A percentile compares a stretch with the other conserved stretches of the same genome.
These are phyloP conservation scores for Fraxinus sp. DNA, from an alignment of 305 asterid genomes.

Conservation along the genomic window DNA sequence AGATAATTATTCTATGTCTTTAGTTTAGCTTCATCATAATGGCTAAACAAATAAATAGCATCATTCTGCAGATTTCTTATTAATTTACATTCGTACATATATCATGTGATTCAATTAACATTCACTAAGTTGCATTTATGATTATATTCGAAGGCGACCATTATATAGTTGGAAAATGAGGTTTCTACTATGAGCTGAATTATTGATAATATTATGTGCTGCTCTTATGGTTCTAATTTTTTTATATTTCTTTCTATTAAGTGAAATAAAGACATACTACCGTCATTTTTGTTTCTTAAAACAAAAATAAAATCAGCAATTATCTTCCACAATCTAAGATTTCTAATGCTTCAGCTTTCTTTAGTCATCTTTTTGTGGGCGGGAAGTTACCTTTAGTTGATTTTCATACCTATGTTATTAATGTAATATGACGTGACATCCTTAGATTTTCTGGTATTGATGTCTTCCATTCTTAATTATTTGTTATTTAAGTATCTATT, in stretches of 20 bases:
- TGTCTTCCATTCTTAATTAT: constrained; percentile 9
- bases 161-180: neutral
- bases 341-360: neutral
- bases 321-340: neutral
- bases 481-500: neutral
- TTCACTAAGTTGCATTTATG: neutral
- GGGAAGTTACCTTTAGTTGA: neutral
- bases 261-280: neutral
- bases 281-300: neutral
- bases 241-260: neutral
- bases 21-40: neutral
- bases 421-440: neutral
- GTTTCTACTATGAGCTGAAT: neutral
- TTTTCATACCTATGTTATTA: neutral
- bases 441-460: constrained; percentile 11
- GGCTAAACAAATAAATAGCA: neutral
- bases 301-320: neutral
- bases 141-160: neutral
- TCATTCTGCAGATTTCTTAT: neutral
- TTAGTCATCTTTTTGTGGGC: neutral
- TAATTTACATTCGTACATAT: neutral
- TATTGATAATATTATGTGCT: neutral
- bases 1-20: neutral
- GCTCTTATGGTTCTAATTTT: neutral
- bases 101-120: neutral